A percentile compares a stretch with the other conserved stretches of the same genome.
Evolutionary conservation across 2,329 filamentous ascomycete species (phyloP).

Genomic region (Botrytis tulipae): DNA sequence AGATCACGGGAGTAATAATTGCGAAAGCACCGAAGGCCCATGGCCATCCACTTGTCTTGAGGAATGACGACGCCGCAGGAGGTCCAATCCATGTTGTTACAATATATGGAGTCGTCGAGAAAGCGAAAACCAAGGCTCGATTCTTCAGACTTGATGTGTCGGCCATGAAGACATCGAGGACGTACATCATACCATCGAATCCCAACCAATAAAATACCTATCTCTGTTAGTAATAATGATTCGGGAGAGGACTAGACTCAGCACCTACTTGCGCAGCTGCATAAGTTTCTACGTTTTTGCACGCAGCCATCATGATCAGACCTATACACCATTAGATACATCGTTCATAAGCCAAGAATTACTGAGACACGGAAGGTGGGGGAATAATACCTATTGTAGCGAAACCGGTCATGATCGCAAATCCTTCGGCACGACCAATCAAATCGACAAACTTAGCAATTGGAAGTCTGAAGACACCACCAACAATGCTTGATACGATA

Average conservation of each 20-base stretch:
- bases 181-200: constrained; percentile 50
- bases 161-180: constrained; percentile 63
- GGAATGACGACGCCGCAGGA: constrained; percentile 54
- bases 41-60: constrained; percentile 56
- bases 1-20: constrained; percentile 61
- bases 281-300: constrained; percentile 58
- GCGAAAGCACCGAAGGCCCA: constrained; percentile 69
- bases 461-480: constrained; percentile 33
- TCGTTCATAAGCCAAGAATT: background rate
- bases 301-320: constrained; percentile 65
- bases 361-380: background rate
- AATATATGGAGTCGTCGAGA: constrained; percentile 63
- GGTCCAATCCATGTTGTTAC: constrained; percentile 63
- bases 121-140: constrained; percentile 52
- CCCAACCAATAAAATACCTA: constrained; percentile 36
- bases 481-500: constrained; percentile 35
- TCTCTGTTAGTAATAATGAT: background rate
- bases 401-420: constrained; percentile 52
- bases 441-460: constrained; percentile 67
- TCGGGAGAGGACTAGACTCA: constrained; percentile 45
- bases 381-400: constrained; percentile 44
- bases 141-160: constrained; percentile 66
- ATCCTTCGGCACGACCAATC: constrained; percentile 64
- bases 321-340: constrained; percentile 41
- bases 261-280: constrained; percentile 61